phyloP scores from a whole-genome alignment of 2,329 filamentous ascomycete species.

The Phyllosticta paracitricarpa region DNA sequence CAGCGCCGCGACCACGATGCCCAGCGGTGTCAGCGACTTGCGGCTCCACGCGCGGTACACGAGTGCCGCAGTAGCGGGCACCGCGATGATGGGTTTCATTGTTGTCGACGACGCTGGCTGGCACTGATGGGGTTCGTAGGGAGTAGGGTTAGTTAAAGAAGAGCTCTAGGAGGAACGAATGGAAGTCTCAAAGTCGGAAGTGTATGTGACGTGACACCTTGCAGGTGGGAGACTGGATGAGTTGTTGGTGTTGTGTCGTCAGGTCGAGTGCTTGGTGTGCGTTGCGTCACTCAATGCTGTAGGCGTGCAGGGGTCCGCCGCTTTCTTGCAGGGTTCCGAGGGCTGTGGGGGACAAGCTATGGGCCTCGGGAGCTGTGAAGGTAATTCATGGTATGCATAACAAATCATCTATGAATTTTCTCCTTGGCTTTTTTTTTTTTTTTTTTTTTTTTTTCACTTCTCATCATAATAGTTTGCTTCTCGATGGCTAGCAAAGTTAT shows the following conservation, averaged over 20 bases:
- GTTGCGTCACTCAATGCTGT: neutral
- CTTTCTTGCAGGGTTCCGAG: neutral
- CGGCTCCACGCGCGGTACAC: slow-evolving; percentile 31
- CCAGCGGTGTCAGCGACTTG: slow-evolving; percentile 63
- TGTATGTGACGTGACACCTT: neutral
- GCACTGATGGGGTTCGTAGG: no score
- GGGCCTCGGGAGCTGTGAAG: no score
- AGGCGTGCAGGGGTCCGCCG: neutral
- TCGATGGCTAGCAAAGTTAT: no score
- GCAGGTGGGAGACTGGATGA: neutral
- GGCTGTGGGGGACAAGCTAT: neutral
- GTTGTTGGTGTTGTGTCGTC: neutral
- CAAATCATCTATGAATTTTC: no score
- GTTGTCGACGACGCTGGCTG: neutral
- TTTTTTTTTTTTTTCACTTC: no score
- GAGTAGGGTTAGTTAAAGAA: no score
- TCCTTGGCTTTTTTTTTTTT: no score
- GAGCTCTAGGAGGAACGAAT: no score
- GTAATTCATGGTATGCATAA: no score
- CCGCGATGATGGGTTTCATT: slow-evolving; percentile 18
- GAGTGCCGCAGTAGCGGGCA: slow-evolving; percentile 25
- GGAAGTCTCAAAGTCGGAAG: neutral
- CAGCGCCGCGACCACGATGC: slow-evolving; percentile 59
- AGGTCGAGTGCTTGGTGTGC: neutral
- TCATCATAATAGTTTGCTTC: no score